Evolutionary conservation across 2,329 filamentous ascomycete genomes (phyloP), one percentile per base, ranked within the genome.

Genomic region (Zymoseptoria ardabiliae): DNA sequence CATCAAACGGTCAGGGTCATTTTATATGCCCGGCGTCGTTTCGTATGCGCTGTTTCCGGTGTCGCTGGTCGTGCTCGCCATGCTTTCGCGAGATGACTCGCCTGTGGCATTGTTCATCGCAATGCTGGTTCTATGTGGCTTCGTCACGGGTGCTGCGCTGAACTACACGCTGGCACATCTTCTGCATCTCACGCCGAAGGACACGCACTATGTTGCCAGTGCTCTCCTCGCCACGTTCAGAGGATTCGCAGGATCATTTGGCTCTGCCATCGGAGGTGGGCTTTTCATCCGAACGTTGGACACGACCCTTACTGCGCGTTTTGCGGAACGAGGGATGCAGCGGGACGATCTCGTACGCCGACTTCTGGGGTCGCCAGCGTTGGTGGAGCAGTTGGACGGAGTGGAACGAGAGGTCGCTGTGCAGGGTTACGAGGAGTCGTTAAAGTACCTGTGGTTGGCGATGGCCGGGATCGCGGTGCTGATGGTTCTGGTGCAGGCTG

Each of bases 161-260:
- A 94, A 93, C 73, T 95, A 95, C 74, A 89, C 87, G 0, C 81
- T 95, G 2, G 89, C 90, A 0, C 91, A 95, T 68, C 73, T 92
- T 4, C 79, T 95, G 4, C 88, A 94, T 70, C 78, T 93, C 4
- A 88, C 87, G 0, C 77, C 78, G 0, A 78, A 82, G 0, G 79
- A 83, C 6, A 84, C 85, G 0, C 88, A 92, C 67, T 91, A 89
- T 68, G 84, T 94, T 54, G 84, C 88, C 2, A 90, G 87, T 0
- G 88, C 89, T 11, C 77, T 96, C 50, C 75, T 93, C 3, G 84
- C 87, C 25, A 95, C 90, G 0, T 93, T 93, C 74, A 82, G 91
- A 3, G 89, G 89, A 4, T 92, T 94, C 63, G 88, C 89, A 0
- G 89, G 89, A 13, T 88, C 85, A 55, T 94, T 95, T 66, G 90